Evolutionary conservation across 1,139 yeast species (phyloP).

Genomic region (Yamadazyma sp.): DNA sequence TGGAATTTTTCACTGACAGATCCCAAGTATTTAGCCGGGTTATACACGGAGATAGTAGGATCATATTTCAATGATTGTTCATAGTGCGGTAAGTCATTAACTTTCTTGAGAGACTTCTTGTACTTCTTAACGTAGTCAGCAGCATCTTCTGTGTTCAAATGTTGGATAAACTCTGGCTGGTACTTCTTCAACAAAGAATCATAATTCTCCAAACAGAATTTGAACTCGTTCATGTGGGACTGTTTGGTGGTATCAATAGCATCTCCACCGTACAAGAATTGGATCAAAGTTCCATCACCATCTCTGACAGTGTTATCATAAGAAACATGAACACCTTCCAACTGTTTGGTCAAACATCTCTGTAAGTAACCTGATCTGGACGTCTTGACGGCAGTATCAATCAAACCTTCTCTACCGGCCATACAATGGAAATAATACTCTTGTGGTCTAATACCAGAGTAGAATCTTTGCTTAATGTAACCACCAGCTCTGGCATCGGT

Average conservation of each 20-base stretch:
- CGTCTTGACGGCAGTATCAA: slow-evolving; percentile 99
- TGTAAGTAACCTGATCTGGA: slow-evolving; percentile 98
- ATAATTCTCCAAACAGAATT: slow-evolving; percentile 89
- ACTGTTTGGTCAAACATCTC: slow-evolving; percentile 96
- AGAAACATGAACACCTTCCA: slow-evolving; percentile 93
- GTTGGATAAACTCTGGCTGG: slow-evolving; percentile 61
- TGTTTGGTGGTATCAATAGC: slow-evolving; percentile 92
- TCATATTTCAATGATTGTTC: slow-evolving; percentile 70
- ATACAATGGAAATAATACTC: slow-evolving; percentile 99
- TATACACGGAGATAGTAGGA: slow-evolving; percentile 82
- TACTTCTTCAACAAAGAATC: slow-evolving; percentile 84
- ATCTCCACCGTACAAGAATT: slow-evolving; percentile 97
- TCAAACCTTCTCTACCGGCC: slow-evolving; percentile 99
- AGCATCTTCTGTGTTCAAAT: slow-evolving; percentile 82
- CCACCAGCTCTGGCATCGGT: slow-evolving; percentile 99
- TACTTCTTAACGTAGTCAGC: slow-evolving; percentile 78
- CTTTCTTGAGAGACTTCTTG: slow-evolving; percentile 71
- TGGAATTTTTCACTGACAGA: slow-evolving; percentile 91
- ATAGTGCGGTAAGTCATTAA: slow-evolving; percentile 61
- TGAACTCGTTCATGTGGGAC: slow-evolving; percentile 90
- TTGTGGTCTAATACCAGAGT: slow-evolving; percentile 98
- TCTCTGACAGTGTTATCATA: slow-evolving; percentile 97
- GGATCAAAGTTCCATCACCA: slow-evolving; percentile 90
- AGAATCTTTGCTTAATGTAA: slow-evolving; percentile 94
- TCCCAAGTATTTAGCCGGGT: slow-evolving; percentile 89